These are phyloP conservation scores for Puccinia hordei DNA, from an alignment of 1,284 basidiomycete species.

Conservation along the genomic window DNA sequence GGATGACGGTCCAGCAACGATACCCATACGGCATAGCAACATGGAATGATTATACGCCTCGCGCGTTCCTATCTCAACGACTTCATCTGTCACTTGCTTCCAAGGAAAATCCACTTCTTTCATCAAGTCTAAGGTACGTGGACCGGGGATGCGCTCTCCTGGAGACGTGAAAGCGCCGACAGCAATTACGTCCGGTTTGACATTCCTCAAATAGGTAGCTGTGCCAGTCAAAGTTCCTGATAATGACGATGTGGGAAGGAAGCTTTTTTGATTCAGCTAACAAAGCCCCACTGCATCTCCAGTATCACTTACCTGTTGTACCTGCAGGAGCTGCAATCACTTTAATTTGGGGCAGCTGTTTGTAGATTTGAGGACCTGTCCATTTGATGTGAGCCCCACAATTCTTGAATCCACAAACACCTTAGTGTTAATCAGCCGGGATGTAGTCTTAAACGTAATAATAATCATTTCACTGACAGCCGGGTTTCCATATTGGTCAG, in stretches of 20 bases:
- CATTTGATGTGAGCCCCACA: constrained; percentile 52
- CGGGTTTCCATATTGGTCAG: constrained; percentile 54
- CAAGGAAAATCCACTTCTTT: constrained; percentile 54
- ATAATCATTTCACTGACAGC: constrained; percentile 26
- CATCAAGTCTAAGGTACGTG: constrained; percentile 52
- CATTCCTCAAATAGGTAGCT: constrained; percentile 46
- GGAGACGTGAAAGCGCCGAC: constrained; percentile 52
- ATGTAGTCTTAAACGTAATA: not conserved
- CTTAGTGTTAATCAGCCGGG: not conserved
- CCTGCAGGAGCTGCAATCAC: constrained; percentile 54
- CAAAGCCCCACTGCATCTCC: not conserved
- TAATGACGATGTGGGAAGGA: not conserved
- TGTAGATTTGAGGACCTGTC: constrained; percentile 53
- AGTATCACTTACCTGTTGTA: constrained; percentile 28
- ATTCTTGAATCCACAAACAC: constrained; percentile 29
- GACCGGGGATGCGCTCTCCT: constrained; percentile 54
- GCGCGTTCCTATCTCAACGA: constrained; percentile 51
- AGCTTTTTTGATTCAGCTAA: no score
- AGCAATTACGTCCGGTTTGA: constrained; percentile 37
- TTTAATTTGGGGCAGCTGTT: constrained; percentile 54
- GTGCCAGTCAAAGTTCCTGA: constrained; percentile 54
- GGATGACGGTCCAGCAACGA: constrained; percentile 53
- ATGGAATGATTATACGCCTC: constrained; percentile 52
- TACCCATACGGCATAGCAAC: constrained; percentile 53
- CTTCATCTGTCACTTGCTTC: constrained; percentile 52